Conservation (phyloP, 352 stramenopile species). For the Globisporangium echinulatum region DNA sequence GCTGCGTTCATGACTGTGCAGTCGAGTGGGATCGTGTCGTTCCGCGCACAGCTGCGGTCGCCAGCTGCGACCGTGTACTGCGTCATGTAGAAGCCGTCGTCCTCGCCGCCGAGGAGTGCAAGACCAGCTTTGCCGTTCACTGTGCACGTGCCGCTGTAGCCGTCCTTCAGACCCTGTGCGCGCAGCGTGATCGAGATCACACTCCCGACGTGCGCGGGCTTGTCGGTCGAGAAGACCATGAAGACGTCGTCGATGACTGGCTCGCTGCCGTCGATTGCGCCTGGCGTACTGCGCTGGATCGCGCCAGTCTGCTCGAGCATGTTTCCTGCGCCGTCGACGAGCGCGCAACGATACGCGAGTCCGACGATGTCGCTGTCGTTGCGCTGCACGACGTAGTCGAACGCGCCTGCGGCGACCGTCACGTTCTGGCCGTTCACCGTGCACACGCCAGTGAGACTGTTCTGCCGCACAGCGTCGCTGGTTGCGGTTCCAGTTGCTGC, state of each 20-base stretch:
- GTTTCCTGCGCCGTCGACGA: conserved; percentile 27
- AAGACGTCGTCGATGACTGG: conserved; percentile 38
- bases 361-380: conserved; percentile 37
- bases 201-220: conserved; percentile 42
- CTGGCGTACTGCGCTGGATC: conserved; percentile 17
- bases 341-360: conserved; percentile 22
- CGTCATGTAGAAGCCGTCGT: conserved; percentile 61
- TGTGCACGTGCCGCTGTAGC: conserved; percentile 41
- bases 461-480: conserved; percentile 4
- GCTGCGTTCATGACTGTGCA: conserved; percentile 35
- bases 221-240: conserved; percentile 59
- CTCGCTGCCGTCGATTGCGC: conserved; percentile 29
- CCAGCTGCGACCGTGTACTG: conserved; percentile 47
- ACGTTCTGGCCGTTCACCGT: conserved; percentile 25
- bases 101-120: conserved; percentile 34
- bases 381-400: conserved; percentile 37
- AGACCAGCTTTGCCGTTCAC: conserved; percentile 41
- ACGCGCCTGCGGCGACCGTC: conserved; percentile 17
- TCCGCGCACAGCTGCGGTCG: conserved; percentile 26
- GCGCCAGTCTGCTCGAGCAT: conserved; percentile 14
- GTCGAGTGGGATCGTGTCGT: conserved; percentile 29
- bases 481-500: conserved; percentile 4
- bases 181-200: conserved; percentile 52
- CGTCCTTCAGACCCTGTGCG: conserved; percentile 25
- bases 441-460: conserved; percentile 22